phyloP scores from a whole-genome alignment of 768 basidiomycete species.

The Sarcomyxa edulis region DNA sequence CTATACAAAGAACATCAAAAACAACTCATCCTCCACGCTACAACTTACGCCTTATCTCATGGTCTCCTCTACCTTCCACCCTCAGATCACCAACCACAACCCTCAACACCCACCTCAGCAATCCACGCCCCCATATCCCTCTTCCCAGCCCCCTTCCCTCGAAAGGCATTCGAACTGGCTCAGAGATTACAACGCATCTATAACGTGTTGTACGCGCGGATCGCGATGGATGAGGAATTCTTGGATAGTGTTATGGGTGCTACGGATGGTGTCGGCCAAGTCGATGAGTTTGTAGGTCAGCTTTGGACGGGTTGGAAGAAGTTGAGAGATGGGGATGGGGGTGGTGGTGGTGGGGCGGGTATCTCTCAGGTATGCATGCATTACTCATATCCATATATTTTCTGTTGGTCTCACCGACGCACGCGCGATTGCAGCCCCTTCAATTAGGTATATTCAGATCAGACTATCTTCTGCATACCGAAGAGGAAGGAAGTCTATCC shows the following conservation, averaged over 20 bases:
- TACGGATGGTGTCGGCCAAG: slow-evolving; percentile 67
- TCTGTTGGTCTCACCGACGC: neutral
- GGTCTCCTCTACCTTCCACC: slow-evolving; percentile 80
- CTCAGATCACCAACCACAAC: slow-evolving; percentile 30
- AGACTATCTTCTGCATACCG: slow-evolving; percentile 83
- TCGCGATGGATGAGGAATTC: slow-evolving; percentile 76
- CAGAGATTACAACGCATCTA: slow-evolving; percentile 67
- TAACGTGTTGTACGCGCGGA: slow-evolving; percentile 79
- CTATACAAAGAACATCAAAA: slow-evolving; percentile 54
- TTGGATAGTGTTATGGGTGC: slow-evolving; percentile 83
- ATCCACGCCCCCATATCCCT: slow-evolving; percentile 90
- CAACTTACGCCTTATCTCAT: slow-evolving; percentile 81
- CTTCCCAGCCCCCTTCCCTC: slow-evolving; percentile 84
- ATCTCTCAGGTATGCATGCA: too few species aligned
- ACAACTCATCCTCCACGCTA: slow-evolving; percentile 57
- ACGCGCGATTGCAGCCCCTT: slow-evolving; percentile 45
- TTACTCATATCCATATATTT: neutral
- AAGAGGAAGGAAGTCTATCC: slow-evolving; percentile 25
- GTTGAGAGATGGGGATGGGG: slow-evolving; percentile 62
- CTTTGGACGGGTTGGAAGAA: slow-evolving; percentile 86
- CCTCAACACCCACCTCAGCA: slow-evolving; percentile 55
- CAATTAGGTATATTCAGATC: slow-evolving; percentile 92
- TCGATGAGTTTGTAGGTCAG: slow-evolving; percentile 81
- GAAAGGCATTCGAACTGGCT: slow-evolving; percentile 61
- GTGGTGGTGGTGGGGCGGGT: too few species aligned